Base-by-base conservation (phyloP, 2,329 filamentous ascomycete genomes). In the Hymenoscyphus fructigenus region DNA sequence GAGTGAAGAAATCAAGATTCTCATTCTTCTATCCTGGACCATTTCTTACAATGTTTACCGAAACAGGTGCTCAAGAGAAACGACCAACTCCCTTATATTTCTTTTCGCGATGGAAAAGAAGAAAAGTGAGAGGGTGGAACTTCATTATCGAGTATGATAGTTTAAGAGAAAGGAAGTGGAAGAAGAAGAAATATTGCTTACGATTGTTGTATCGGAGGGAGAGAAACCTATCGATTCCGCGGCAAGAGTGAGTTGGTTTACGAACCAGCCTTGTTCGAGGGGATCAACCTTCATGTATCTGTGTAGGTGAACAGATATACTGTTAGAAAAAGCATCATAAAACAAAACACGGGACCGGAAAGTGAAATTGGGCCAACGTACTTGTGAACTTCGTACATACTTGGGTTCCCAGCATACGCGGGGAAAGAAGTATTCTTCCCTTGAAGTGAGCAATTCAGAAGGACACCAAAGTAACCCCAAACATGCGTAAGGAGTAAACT, bases 401-500 rank as follows among this genome's bases (percentile, higher is more conserved):
- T 81, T 0, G 77, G 71, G 17, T 75, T 69, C 59, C 80, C 82
- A 7, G 64, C 68, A 74, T 86, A 87, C 28, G 78, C 74, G 17
- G 80, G 79, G 73, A 84, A 85, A 26, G 79, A 82, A 3, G 78
- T 60, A 76, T 78, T 80, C 20, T 28, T 50, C 62, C 81, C 81
- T 73, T 83, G 80, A 69, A 76, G 63, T 61, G 80, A 79, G 77
- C 84, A 87, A 70, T 81, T 82, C 50, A 87, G 80, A 14, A 88
- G 78, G 23, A 78, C 77, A 59, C 84, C 85, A 72, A 88, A 87
- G 79, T 83, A 87, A 68, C 83, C 74, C 77, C 88, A 87, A 32
- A 88, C 77, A 70, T 87, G 85, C 50, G 83, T 87, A 68, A 87
- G 76, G 60, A 87, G 80, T 67, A 79, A 79, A 74, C 83, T 85